Evolutionary conservation across 805 yeast genomes (phyloP).

Genomic region (Lachancea sp.): DNA sequence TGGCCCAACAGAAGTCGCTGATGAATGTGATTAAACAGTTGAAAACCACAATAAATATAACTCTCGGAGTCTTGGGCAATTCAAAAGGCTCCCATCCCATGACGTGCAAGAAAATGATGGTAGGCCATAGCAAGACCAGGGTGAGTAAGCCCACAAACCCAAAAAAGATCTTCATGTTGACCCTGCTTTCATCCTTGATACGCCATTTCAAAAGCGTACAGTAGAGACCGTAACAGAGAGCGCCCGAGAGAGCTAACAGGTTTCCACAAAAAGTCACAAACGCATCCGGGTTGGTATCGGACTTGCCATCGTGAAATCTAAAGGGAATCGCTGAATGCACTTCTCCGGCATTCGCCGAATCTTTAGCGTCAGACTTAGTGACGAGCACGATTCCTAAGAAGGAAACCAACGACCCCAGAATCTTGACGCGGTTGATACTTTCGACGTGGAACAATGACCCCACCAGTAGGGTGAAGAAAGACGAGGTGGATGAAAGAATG

Average conservation of each 20-base stretch:
- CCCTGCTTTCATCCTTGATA: constrained; percentile 64
- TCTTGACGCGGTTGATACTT: constrained; percentile 53
- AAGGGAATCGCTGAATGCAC: constrained; percentile 11
- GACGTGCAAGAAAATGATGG: constrained; percentile 57
- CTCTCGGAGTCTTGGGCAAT: constrained; percentile 51
- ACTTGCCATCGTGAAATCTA: constrained; percentile 15
- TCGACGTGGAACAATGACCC: constrained; percentile 74
- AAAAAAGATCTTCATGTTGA: constrained; percentile 83
- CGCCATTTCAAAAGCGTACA: constrained; percentile 74
- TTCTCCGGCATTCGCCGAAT: constrained; percentile 10
- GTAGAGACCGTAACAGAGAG: constrained; percentile 85
- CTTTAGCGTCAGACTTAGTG: constrained; percentile 56
- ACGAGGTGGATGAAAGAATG: constrained; percentile 83
- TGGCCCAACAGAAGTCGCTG: constrained; percentile 93
- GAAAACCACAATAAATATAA: constrained; percentile 46
- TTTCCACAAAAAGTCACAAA: constrained; percentile 57
- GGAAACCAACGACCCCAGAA: constrained; percentile 64
- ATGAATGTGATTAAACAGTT: constrained; percentile 77
- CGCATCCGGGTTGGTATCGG: constrained; percentile 24
- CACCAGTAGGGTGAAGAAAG: constrained; percentile 82
- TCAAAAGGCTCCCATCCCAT: constrained; percentile 64
- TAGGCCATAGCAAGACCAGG: constrained; percentile 72
- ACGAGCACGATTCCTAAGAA: constrained; percentile 76
- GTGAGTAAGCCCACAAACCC: constrained; percentile 93
- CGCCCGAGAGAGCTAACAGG: constrained; percentile 72